phyloP scores from a whole-genome alignment of 345 rosid species.

The Lumnitzera littorea region DNA sequence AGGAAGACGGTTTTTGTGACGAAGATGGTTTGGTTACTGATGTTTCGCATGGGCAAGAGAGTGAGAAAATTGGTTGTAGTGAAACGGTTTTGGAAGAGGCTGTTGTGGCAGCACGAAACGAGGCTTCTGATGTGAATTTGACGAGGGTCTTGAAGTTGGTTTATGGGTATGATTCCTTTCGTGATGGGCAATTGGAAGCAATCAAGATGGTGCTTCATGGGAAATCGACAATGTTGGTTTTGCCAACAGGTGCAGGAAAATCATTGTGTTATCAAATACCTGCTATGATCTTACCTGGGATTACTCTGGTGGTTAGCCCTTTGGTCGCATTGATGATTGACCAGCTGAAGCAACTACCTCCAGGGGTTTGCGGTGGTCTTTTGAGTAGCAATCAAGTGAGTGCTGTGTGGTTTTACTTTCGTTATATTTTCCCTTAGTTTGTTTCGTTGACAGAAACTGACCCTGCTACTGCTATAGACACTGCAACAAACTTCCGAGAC shows the following conservation, averaged over 20 bases:
- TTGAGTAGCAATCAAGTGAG: slow-evolving; percentile 77
- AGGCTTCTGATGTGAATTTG: slow-evolving; percentile 58
- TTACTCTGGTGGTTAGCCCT: slow-evolving; percentile 69
- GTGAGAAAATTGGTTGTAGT: slow-evolving; percentile 1
- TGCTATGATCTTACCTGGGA: slow-evolving; percentile 67
- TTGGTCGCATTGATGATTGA: slow-evolving; percentile 91
- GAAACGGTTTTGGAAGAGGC: slow-evolving; percentile 37
- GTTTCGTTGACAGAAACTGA: slow-evolving; percentile 6
- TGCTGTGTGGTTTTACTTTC: not conserved
- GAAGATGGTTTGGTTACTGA: slow-evolving; percentile 46
- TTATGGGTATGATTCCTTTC: slow-evolving; percentile 46
- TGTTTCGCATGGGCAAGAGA: slow-evolving; percentile 10
- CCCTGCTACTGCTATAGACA: slow-evolving; percentile 31
- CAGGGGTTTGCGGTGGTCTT: slow-evolving; percentile 54
- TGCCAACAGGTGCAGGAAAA: slow-evolving; percentile 95
- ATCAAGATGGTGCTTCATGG: slow-evolving; percentile 53
- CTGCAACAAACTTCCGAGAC: slow-evolving; percentile 76
- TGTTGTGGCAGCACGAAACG: slow-evolving; percentile 35
- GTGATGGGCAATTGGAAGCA: slow-evolving; percentile 60
- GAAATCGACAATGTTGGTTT: slow-evolving; percentile 68
- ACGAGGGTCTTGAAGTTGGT: slow-evolving; percentile 40
- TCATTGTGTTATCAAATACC: slow-evolving; percentile 93
- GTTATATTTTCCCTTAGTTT: not conserved
- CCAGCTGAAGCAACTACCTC: slow-evolving; percentile 85
- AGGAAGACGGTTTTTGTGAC: slow-evolving; percentile 20